Base-by-base conservation (phyloP, 495 filamentous ascomycete species). In the Xanthoparmelia taractica region DNA sequence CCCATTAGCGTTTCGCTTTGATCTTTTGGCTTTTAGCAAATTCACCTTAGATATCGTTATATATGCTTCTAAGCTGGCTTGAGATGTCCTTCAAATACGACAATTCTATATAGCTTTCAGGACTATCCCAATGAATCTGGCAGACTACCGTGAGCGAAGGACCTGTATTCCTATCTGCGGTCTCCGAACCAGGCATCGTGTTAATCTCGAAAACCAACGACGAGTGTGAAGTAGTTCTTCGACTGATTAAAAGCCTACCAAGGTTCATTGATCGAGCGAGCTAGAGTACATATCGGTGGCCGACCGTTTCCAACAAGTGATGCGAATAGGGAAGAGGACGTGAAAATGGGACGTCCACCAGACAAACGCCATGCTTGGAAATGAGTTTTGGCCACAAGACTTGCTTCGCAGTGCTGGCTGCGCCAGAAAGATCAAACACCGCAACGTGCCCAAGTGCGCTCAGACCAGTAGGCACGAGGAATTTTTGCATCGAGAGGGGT, bases 1-100 rank as follows among this genome's bases (percentile, higher is more conserved):
- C 27, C 38, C 12, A 27, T 57, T 10, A 41, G 20, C 58, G 18
- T 41, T 33, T 41, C 17, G 60, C 60, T 56, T 41, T 62, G 23
- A 27, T 40, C n/a, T 62, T 17, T 55, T 29, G 47, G 47, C 47
- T 50, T 50, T 29, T 0, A 15, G 1, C n/a, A 29, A 17, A 29
- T 3, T 27, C 17, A 50, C 47, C 47, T 29, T 15, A 4, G 47
- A 29, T 2, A 29, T 0, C 25, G 4, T 27, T 29, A 54, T 54
- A n/a, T 54, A 54, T 15, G 29, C 29, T 11, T 33, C 29, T 18
- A 0, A 20, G 29, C 50, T 33, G 29, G 50, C 29, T 54, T 33
- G 20, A 54, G 29, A 1, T 54, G 13, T 8, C 20, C 27, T 20
- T 33, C 6, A 8, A 2, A 20, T 1, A n/a, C 8, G 5, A 12